Base-by-base conservation (phyloP, 2,329 filamentous ascomycete genomes). In the Helminthosporium solani region DNA sequence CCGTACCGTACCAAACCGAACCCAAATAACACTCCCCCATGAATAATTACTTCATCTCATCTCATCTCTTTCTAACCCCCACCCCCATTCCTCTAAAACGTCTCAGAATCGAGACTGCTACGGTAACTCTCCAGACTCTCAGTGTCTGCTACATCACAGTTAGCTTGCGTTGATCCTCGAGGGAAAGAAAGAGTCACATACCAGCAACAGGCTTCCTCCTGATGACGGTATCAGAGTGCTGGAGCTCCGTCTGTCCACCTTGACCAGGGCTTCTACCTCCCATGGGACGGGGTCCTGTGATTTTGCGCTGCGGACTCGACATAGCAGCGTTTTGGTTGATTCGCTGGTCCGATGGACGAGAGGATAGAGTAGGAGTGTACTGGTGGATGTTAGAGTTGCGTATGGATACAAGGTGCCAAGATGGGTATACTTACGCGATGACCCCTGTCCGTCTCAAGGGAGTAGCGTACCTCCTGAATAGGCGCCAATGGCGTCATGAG, bases 401-500 rank as follows among this genome's bases (percentile, higher is more conserved):
- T 15, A 41, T 25, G 47, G 41, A 39, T 31, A 33, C 41, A 7
- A 12, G 35, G 19, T 11, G 14, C 23, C 20, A 18, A 40, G 30
- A 19, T 43, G 30, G 20, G 23, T 28, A 37, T 30, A 33, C 61
- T 48, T 56, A 64, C 62, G 25, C 56, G 56, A 44, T 57, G 56
- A 23, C 60, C 52, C 16, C 54, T 67, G 42, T 78, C 75, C 7
- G 74, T 77, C 63, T 78, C 75, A 7, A 78, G 65, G 42, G 70
- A 74, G 52, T 77, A 76, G 33, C 75, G 60, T 28, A 77, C 74
- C 60, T 78, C 76, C 49, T 75, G 72, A 47, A 78, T 78, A n/a
- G 76, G 76, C 46, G 75, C 75, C 21, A 78, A 61, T 1, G 69
- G 70, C 15, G 68, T 70, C 57, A 71, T 40, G 12, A 57, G 64